Conservation (phyloP, 345 rosid species). For the Angophora floribunda region DNA sequence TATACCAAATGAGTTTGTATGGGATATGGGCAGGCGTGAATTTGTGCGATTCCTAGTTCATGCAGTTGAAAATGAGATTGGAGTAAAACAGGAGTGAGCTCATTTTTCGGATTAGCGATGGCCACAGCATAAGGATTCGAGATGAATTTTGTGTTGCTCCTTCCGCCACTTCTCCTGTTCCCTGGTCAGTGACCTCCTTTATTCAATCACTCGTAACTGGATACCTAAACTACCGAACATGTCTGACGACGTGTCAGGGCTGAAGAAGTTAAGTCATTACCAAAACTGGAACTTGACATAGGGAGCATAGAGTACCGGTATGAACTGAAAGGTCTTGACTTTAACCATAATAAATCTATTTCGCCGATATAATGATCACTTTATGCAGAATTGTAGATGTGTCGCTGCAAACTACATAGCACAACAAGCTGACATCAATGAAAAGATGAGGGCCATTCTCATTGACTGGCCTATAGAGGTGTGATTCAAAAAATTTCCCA, state of each 20-base stretch:
- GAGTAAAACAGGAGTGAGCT: not conserved
- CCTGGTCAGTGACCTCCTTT: not conserved
- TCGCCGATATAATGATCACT: not conserved
- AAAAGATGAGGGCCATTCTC: constrained; percentile 88
- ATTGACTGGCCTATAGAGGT: constrained; percentile 98
- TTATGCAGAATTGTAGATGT: constrained; percentile 39
- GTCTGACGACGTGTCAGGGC: not conserved
- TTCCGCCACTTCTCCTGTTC: not conserved
- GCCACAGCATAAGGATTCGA: not conserved
- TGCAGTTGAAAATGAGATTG: not conserved
- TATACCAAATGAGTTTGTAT: not conserved
- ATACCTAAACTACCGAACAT: not conserved
- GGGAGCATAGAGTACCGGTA: not conserved
- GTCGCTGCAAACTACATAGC: constrained; percentile 56
- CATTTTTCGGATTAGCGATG: not conserved
- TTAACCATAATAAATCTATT: not conserved
- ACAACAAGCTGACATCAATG: constrained; percentile 72
- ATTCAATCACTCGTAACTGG: not conserved
- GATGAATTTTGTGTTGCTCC: not conserved
- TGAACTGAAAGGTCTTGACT: not conserved
- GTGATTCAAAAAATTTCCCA: not conserved
- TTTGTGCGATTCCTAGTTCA: not conserved
- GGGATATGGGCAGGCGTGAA: not conserved
- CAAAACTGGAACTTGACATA: not conserved
- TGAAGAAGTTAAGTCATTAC: not conserved